A percentile compares a stretch with the other conserved stretches of the same genome.
These are phyloP conservation scores for Irpex lacteus DNA, from an alignment of 1,284 basidiomycete species.

Conservation along the genomic window DNA sequence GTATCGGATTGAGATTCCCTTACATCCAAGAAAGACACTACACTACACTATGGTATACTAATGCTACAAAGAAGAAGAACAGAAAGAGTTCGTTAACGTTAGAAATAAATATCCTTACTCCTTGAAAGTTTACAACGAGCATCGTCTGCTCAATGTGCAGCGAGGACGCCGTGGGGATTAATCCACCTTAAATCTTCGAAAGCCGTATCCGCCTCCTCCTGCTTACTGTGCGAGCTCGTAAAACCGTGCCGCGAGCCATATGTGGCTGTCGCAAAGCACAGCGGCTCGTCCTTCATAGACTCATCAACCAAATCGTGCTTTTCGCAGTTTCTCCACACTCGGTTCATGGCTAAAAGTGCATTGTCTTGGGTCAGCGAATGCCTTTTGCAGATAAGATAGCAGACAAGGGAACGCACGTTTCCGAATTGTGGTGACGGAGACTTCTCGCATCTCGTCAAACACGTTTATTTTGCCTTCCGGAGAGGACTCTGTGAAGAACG, in stretches of 20 bases:
- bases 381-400: not conserved
- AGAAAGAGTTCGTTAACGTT: not conserved
- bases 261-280: not conserved
- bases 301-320: conserved; percentile 2
- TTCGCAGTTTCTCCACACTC: not conserved
- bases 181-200: conserved; percentile 25
- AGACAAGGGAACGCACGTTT: not conserved
- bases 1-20: too few relatives aligned
- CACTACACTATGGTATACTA: not conserved
- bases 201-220: not conserved
- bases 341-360: not conserved
- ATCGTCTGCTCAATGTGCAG: not conserved
- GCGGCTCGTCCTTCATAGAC: conserved; percentile 3
- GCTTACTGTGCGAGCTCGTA: not conserved
- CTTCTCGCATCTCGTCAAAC: conserved; percentile 8
- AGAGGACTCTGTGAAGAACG: conserved; percentile 28
- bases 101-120: not conserved
- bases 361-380: not conserved
- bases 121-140: not conserved
- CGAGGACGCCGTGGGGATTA: conserved; percentile 23
- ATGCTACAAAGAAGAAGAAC: not conserved
- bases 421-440: conserved; percentile 5
- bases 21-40: not conserved
- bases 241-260: conserved; percentile 8
- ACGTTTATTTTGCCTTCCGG: conserved; percentile 4